Evolutionary conservation across 345 rosid species (phyloP).

Genomic region (Eucalyptus erythrocorys): DNA sequence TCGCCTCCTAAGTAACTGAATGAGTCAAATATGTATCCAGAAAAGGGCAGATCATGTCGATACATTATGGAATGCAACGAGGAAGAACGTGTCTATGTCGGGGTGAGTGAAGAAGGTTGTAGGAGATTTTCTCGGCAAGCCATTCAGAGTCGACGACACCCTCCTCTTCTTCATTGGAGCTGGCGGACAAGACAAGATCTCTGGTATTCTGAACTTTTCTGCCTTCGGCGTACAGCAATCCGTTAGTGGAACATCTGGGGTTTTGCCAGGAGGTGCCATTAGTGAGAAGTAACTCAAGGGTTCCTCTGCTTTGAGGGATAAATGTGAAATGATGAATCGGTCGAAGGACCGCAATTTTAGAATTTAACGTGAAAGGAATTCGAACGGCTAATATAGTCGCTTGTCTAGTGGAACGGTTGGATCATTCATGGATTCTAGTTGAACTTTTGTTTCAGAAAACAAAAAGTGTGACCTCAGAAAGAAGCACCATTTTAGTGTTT

Average conservation of each 20-base stretch:
- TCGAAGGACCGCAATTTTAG: background rate
- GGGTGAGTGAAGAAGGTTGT: background rate
- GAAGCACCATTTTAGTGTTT: background rate
- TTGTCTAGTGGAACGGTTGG: background rate
- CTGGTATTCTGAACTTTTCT: background rate
- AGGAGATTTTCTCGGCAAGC: background rate
- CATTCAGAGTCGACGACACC: background rate
- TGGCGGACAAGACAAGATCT: background rate
- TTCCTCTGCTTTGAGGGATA: background rate
- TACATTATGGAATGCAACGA: background rate
- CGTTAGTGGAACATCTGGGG: background rate
- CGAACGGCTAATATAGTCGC: background rate
- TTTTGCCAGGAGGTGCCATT: background rate
- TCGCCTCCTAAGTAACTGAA: background rate
- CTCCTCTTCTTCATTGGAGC: conserved; percentile 1
- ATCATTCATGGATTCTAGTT: background rate
- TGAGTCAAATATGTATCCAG: background rate
- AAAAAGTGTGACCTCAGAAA: background rate
- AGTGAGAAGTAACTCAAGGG: background rate
- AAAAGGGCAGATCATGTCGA: background rate
- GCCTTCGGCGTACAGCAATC: background rate
- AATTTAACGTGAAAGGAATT: background rate
- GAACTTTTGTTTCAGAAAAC: background rate
- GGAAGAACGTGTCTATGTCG: background rate
- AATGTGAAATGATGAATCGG: background rate